Conservation (phyloP, 768 basidiomycete species). For the Lepiota subincarnata region DNA sequence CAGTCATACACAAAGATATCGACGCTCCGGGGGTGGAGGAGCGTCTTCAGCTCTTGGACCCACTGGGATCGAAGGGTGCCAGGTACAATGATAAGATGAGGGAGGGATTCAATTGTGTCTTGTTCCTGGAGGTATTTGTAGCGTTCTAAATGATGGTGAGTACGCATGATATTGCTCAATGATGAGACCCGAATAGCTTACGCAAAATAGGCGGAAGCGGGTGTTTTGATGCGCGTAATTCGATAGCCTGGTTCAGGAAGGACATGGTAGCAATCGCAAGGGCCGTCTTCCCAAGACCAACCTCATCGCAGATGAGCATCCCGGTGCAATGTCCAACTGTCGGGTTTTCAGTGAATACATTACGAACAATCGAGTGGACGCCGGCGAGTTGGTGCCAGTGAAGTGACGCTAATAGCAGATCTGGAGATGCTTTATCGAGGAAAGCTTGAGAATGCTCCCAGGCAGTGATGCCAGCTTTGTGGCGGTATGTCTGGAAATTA, state of each 20-base stretch:
- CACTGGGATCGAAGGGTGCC: slow-evolving; percentile 20
- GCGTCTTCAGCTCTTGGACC: slow-evolving; percentile 14
- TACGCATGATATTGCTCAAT: background rate
- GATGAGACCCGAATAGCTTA: slow-evolving; percentile 4
- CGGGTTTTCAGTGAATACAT: background rate
- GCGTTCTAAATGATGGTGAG: background rate
- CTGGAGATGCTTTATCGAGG: too few relatives aligned
- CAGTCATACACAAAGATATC: slow-evolving; percentile 23
- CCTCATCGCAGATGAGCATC: slow-evolving; percentile 19
- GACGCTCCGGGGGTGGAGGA: slow-evolving; percentile 11
- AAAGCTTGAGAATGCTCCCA: slow-evolving; percentile 9
- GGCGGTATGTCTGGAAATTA: slow-evolving; percentile 13
- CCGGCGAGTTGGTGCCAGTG: slow-evolving; percentile 22
- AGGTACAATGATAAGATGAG: slow-evolving; percentile 21
- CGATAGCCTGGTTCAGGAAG: slow-evolving; percentile 13
- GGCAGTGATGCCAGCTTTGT: background rate
- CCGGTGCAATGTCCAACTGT: background rate
- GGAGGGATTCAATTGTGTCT: slow-evolving; percentile 5
- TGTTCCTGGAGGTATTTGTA: slow-evolving; percentile 11
- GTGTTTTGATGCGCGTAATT: background rate
- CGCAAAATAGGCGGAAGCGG: slow-evolving; percentile 18
- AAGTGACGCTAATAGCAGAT: background rate
- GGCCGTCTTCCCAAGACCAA: slow-evolving; percentile 27
- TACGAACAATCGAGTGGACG: slow-evolving; percentile 8
- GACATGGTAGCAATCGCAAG: slow-evolving; percentile 16